Evolutionary conservation across 1,139 yeast species (phyloP).

Genomic region (Debaryomycetaceae sp.): DNA sequence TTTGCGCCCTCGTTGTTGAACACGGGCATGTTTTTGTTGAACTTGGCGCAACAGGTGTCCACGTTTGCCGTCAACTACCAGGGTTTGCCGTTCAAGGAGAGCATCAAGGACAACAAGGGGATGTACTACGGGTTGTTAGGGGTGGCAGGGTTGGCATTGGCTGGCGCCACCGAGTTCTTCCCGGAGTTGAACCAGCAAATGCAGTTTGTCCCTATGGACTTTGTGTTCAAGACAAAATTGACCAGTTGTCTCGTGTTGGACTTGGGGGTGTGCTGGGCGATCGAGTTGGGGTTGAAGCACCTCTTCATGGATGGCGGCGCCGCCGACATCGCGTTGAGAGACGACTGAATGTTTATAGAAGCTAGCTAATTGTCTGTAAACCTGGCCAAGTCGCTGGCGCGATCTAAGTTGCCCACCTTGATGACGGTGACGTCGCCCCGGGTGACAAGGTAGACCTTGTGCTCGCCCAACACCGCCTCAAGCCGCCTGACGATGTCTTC

Average conservation of each 20-base stretch:
- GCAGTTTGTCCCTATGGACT: constrained; percentile 84
- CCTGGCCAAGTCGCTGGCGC: no score
- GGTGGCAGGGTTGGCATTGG: constrained; percentile 81
- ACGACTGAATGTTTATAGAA: no score
- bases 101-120: constrained; percentile 85
- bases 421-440: constrained; percentile 25
- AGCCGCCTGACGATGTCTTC: constrained; percentile 22
- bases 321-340: constrained; percentile 77
- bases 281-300: constrained; percentile 74
- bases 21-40: constrained; percentile 93
- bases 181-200: constrained; percentile 93
- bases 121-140: constrained; percentile 95
- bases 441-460: constrained; percentile 14
- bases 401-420: constrained; percentile 22
- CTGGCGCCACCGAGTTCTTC: constrained; percentile 90
- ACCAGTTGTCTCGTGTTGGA: constrained; percentile 72
- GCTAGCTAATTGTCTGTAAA: no score
- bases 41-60: constrained; percentile 93
- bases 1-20: constrained; percentile 87
- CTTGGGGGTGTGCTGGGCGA: constrained; percentile 71
- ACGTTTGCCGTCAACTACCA: constrained; percentile 97
- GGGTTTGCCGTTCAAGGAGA: constrained; percentile 95
- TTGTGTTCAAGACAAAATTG: constrained; percentile 70
- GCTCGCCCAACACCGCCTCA: constrained; percentile 15
- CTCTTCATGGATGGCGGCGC: constrained; percentile 89